Conservation (phyloP, 805 yeast species). For the Candida takata region DNA sequence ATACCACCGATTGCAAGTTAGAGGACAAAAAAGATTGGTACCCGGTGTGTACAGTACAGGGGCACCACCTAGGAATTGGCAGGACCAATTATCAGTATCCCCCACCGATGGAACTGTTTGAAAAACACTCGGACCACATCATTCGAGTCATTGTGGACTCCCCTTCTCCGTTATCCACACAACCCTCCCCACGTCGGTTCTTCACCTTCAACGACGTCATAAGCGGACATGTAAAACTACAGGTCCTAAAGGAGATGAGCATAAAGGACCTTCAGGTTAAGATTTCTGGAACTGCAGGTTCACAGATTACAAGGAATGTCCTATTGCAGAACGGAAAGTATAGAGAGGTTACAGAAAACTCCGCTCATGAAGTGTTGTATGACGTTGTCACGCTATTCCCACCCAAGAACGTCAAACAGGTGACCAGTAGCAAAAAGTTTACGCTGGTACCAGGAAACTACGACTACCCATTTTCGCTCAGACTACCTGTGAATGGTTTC, state of each 20-base stretch:
- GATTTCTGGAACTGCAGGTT: conserved; percentile 40
- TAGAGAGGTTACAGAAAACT: conserved; percentile 1
- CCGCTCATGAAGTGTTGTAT: conserved; percentile 38
- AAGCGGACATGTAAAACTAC: conserved; percentile 12
- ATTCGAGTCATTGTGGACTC: not conserved
- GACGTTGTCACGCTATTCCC: conserved; percentile 47
- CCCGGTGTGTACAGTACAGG: no score
- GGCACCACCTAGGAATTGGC: no score
- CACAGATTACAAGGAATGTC: conserved; percentile 28
- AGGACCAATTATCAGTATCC: no score
- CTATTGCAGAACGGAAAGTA: conserved; percentile 6
- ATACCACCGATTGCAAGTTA: no score
- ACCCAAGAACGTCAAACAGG: conserved; percentile 39
- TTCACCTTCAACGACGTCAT: conserved; percentile 14
- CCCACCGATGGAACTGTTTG: conserved; percentile 2
- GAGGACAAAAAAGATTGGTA: no score
- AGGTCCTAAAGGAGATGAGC: conserved; percentile 27
- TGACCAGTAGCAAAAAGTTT: conserved; percentile 30
- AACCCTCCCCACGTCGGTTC: not conserved
- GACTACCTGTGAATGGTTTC: conserved; percentile 26
- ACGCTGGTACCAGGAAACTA: conserved; percentile 39
- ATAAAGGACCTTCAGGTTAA: conserved; percentile 44
- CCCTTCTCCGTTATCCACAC: not conserved
- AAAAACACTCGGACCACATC: conserved; percentile 1
- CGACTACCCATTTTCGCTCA: conserved; percentile 35